Percentiles rank a stretch among this genome's conserved stretches.
Conservation (phyloP, 352 stramenopile genomes). For the Halophytophthora polymorphica region DNA sequence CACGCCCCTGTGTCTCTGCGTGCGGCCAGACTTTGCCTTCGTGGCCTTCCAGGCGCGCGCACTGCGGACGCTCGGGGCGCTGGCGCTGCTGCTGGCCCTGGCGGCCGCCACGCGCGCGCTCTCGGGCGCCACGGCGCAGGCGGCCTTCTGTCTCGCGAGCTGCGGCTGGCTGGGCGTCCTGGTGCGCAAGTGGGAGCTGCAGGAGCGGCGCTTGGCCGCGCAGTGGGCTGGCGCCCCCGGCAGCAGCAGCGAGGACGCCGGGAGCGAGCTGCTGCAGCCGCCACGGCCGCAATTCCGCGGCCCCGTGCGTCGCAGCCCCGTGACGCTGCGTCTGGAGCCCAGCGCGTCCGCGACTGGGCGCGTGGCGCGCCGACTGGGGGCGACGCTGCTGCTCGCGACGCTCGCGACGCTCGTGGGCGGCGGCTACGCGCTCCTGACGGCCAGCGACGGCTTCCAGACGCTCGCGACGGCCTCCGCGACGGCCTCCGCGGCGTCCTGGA, state of each 20-base stretch:
- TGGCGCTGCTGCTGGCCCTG: slow-evolving; percentile 34
- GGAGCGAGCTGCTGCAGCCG: slow-evolving; percentile 16
- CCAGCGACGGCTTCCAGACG: slow-evolving; percentile 26
- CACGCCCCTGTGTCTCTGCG: background rate
- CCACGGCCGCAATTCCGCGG: slow-evolving; percentile 61
- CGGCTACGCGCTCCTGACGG: slow-evolving; percentile 35
- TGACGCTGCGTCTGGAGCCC: slow-evolving; percentile 56
- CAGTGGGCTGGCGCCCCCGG: slow-evolving; percentile 48
- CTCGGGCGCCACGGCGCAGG: slow-evolving; percentile 9
- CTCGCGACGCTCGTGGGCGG: slow-evolving; percentile 24
- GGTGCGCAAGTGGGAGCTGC: slow-evolving; percentile 61
- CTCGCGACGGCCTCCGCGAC: slow-evolving; percentile 10
- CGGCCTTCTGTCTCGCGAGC: slow-evolving; percentile 47
- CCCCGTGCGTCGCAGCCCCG: slow-evolving; percentile 38
- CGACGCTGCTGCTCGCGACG: slow-evolving; percentile 18
- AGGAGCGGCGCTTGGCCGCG: slow-evolving; percentile 33
- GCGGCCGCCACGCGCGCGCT: slow-evolving; percentile 9
- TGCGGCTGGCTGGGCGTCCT: slow-evolving; percentile 45
- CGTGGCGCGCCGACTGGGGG: slow-evolving; percentile 26
- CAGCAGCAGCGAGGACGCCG: slow-evolving; percentile 11
- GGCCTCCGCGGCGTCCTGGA: slow-evolving; percentile 4
- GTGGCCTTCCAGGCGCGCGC: slow-evolving; percentile 42
- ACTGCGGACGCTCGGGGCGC: slow-evolving; percentile 35
- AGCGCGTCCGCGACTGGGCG: slow-evolving; percentile 33
- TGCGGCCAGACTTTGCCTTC: background rate